These are phyloP conservation scores for Wickerhamomyces rabaulensis DNA, from an alignment of 805 yeast genomes.

Conservation along the genomic window DNA sequence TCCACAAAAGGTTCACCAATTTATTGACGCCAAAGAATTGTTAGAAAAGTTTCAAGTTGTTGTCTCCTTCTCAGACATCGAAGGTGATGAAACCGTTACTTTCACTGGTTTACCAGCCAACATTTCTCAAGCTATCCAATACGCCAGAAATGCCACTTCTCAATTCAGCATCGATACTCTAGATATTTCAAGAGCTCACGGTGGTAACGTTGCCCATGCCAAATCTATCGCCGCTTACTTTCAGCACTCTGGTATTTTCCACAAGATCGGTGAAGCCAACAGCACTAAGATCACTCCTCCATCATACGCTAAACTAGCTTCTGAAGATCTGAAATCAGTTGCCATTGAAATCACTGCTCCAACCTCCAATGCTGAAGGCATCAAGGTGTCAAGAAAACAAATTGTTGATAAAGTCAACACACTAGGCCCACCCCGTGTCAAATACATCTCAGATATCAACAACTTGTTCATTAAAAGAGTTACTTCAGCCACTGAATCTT, in stretches of 20 bases:
- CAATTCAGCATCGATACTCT: slow-evolving; percentile 58
- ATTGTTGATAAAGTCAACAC: slow-evolving; percentile 70
- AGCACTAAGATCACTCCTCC: slow-evolving; percentile 46
- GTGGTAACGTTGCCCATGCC: slow-evolving; percentile 73
- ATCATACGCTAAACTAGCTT: slow-evolving; percentile 37
- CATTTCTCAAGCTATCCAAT: slow-evolving; percentile 55
- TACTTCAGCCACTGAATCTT: slow-evolving; percentile 32
- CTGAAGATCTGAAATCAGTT: slow-evolving; percentile 37
- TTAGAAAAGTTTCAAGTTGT: slow-evolving; percentile 51
- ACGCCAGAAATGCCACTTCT: slow-evolving; percentile 56
- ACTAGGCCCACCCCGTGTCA: slow-evolving; percentile 62
- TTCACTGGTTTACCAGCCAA: slow-evolving; percentile 61
- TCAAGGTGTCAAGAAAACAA: slow-evolving; percentile 62
- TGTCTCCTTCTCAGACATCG: slow-evolving; percentile 45
- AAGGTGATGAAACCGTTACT: slow-evolving; percentile 43
- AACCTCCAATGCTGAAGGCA: slow-evolving; percentile 40
- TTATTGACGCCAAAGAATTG: slow-evolving; percentile 52
- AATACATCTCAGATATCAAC: slow-evolving; percentile 59
- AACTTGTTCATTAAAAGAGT: slow-evolving; percentile 49
- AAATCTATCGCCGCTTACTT: slow-evolving; percentile 67
- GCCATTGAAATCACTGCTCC: slow-evolving; percentile 58
- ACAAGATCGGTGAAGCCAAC: slow-evolving; percentile 33
- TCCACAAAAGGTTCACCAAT: slow-evolving; percentile 65
- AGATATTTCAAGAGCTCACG: slow-evolving; percentile 83
- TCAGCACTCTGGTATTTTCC: slow-evolving; percentile 42